Conservation (phyloP, 805 yeast genomes). For the Saccharomycopsis javanensis region DNA sequence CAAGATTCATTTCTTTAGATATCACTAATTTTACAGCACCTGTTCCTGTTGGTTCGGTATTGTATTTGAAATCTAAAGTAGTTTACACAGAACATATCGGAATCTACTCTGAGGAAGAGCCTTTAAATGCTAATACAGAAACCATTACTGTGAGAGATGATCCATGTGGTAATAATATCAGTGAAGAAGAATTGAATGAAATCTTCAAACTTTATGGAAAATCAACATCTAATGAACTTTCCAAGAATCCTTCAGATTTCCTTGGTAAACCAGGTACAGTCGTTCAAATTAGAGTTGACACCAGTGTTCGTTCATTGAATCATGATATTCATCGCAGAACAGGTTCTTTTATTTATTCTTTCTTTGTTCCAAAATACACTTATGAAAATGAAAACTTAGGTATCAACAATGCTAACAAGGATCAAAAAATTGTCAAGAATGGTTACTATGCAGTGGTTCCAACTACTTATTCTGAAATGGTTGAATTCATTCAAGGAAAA, state of each 20-base stretch:
- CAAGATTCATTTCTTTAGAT: conserved; percentile 83
- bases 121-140: neutral
- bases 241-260: conserved; percentile 44
- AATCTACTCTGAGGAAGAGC: conserved; percentile 20
- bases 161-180: conserved; percentile 2
- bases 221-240: conserved; percentile 39
- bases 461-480: conserved; percentile 84
- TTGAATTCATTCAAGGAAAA: conserved; percentile 81
- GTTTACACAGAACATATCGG: conserved; percentile 80
- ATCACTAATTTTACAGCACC: conserved; percentile 89
- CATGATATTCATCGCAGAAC: conserved; percentile 55
- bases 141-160: neutral
- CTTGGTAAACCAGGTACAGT: conserved; percentile 74
- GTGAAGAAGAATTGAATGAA: conserved; percentile 19
- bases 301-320: conserved; percentile 62
- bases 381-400: conserved; percentile 24
- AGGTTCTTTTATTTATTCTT: conserved; percentile 83
- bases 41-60: conserved; percentile 89
- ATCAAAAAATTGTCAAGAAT: conserved; percentile 29
- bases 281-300: conserved; percentile 82
- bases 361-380: conserved; percentile 63
- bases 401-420: conserved; percentile 20
- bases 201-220: conserved; percentile 41
- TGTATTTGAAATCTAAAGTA: conserved; percentile 72
- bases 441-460: conserved; percentile 77